A percentile compares a stretch with the other conserved stretches of the same genome.
Evolutionary conservation across 1,284 basidiomycete species (phyloP).

Genomic region (Melampsora americana): DNA sequence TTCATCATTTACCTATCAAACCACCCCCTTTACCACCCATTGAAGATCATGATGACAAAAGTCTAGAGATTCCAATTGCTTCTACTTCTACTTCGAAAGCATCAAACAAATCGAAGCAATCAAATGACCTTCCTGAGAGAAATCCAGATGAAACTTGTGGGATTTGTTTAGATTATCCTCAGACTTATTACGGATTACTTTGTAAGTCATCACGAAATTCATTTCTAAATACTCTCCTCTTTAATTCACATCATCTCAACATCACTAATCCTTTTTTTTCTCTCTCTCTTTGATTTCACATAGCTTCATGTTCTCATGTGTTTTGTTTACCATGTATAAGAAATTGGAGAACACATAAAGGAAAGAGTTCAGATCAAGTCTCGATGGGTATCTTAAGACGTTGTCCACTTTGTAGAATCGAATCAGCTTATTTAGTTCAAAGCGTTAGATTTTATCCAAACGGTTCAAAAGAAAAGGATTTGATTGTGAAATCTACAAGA

Average conservation of each 20-base stretch:
- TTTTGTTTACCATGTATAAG: conserved; percentile 5
- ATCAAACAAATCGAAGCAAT: too few species aligned
- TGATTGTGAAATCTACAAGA: not conserved
- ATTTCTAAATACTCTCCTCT: not conserved
- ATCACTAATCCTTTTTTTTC: not conserved
- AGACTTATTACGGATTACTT: not conserved
- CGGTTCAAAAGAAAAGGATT: not conserved
- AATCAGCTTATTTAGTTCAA: not conserved
- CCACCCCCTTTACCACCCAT: not conserved
- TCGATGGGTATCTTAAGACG: not conserved
- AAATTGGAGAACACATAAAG: not conserved
- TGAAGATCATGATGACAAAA: not conserved
- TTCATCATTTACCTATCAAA: not conserved
- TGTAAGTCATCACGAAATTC: not conserved
- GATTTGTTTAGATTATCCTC: not conserved
- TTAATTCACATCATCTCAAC: not conserved
- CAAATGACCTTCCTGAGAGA: not conserved
- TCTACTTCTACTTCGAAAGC: not conserved
- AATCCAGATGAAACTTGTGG: not conserved
- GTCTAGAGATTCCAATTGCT: not conserved
- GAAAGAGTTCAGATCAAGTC: not conserved
- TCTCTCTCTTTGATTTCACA: not conserved
- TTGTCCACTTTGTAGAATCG: conserved; percentile 7
- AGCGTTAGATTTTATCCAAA: not conserved
- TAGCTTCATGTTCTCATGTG: not conserved